Evolutionary conservation across 2,329 filamentous ascomycete genomes (phyloP), one percentile per base, ranked within the genome.

Genomic region (Ceratocystis cubensis): DNA sequence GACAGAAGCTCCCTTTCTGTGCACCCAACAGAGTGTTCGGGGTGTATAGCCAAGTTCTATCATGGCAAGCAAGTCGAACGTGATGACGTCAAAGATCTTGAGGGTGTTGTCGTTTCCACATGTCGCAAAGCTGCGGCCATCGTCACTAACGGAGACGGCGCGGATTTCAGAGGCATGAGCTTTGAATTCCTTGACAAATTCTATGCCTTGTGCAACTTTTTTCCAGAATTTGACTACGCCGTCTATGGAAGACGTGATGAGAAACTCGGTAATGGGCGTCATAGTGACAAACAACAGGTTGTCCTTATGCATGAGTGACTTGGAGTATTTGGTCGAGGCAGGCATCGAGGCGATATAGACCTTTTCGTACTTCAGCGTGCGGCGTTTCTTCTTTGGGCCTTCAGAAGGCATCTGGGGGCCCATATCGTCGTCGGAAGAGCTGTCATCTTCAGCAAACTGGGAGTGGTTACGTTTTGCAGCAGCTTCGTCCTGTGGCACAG

Each of bases 151-250:
- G 46, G 87, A 94, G 57, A 94, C 89, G 33, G 88, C 88, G 69
- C 81, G 85, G 73, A 97, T 90, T 73, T 95, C 90, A 64, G 90
- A 89, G 67, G 83, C 81, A 76, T 99, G 95, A 6, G 94, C 92
- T 73, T 87, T 88, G 78, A 96, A 99, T 77, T 99, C 92, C 77
- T 99, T 99, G 65, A 97, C 93, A 73, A 99, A 99, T 77, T 99
- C 95, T 67, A 99, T 89, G 0, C 90, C 90, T 44, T 89, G 86
- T 1, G 85, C 87, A 70, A 89, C 84, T 78, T 99, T 99, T 79
- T 99, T 99, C 94, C 94, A 99, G 75, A 99, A 99, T 76, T 99
- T 99, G 71, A 97, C 93, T 0, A 93, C 88, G n/a, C 95, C 95
- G 74, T 99, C 94, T 56, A 89, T 78, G 0, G 94, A 97, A 69